Evolutionary conservation across 2,329 filamentous ascomycete species (phyloP), one percentile per base, ranked within the genome.

Genomic region (Ceratocystis albifundus): DNA sequence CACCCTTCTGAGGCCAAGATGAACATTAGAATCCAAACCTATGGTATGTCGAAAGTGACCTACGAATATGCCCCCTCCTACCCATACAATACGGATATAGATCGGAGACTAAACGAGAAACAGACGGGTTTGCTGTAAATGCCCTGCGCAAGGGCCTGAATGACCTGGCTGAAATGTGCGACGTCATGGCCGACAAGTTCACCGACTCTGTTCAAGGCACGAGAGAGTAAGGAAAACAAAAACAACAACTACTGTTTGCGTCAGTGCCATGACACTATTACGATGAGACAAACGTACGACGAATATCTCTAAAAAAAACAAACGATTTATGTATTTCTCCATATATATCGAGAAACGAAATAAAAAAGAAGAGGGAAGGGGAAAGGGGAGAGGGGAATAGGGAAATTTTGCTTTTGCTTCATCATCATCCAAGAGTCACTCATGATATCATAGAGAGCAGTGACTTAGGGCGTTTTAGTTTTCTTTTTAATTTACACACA

Each of bases 11-110:
- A 99, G 77, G 80, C 87, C 50, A 94, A 96, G 78, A 96, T 99
- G 93, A 96, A 97, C 74, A 80, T 99, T 69, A 85, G 94, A 72
- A 97, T 99, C 69, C 94, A 99, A 77, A 99, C 93, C 70, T 97
- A 94, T 73, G 89, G 93, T 96, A 79, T 74, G 85, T 76, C 57
- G 32, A 65, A 17, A 62, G 41, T 61, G 15, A 64, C 55, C 3
- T 41, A 20, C 15, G 28, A 32, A 17, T 2, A 41, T 41, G 36
- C 15, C 10, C 8, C 55, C 22, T 12, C 8, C 3, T 8, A 45
- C 28, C 28, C 28, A 7, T 59, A 7, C 3, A 44, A 17, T 10
- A 10, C 10, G 4, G 46, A 10, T 20, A 46, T 25, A 41, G 28
- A 45, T 62, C 48, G 8, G 20, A 53, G 48, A 36, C 70, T 72